Conservation (phyloP, 2,329 filamentous ascomycete species). For the Sporothrix euskadiensis region DNA sequence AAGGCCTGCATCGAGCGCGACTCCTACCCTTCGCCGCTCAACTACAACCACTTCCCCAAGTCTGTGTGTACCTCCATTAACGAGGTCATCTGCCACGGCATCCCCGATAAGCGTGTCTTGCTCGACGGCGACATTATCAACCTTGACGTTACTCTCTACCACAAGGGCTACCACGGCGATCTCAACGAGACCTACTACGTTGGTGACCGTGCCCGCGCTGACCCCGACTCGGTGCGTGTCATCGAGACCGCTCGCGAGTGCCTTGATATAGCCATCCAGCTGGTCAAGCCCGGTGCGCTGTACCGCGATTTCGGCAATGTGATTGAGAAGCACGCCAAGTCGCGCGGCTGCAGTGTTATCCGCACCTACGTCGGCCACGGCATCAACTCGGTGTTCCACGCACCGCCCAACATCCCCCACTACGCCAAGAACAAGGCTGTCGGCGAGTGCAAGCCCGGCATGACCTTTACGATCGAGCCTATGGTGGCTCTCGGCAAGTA, state of each 20-base stretch:
- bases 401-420: constrained; percentile 89
- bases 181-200: constrained; percentile 99
- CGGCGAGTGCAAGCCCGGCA: constrained; percentile 88
- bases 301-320: constrained; percentile 92
- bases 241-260: constrained; percentile 89
- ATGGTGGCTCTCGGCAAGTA: constrained; percentile 95
- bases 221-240: constrained; percentile 84
- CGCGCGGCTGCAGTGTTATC: constrained; percentile 81
- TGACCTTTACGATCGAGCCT: constrained; percentile 99
- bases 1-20: constrained; percentile 91
- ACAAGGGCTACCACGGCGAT: constrained; percentile 93
- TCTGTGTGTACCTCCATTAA: constrained; percentile 96
- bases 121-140: constrained; percentile 95
- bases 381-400: constrained; percentile 91
- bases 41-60: constrained; percentile 96
- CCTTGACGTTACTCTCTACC: constrained; percentile 92
- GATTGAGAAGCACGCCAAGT: constrained; percentile 94
- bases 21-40: constrained; percentile 89
- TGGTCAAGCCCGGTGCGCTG: constrained; percentile 88
- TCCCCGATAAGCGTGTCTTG: constrained; percentile 84
- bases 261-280: constrained; percentile 83
- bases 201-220: constrained; percentile 78
- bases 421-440: constrained; percentile 99
- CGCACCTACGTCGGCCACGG: constrained; percentile 96
- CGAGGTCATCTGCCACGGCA: constrained; percentile 98